Evolutionary conservation across 345 rosid genomes (phyloP), one percentile per base, ranked within the genome.

Genomic region (Isatis tinctoria): DNA sequence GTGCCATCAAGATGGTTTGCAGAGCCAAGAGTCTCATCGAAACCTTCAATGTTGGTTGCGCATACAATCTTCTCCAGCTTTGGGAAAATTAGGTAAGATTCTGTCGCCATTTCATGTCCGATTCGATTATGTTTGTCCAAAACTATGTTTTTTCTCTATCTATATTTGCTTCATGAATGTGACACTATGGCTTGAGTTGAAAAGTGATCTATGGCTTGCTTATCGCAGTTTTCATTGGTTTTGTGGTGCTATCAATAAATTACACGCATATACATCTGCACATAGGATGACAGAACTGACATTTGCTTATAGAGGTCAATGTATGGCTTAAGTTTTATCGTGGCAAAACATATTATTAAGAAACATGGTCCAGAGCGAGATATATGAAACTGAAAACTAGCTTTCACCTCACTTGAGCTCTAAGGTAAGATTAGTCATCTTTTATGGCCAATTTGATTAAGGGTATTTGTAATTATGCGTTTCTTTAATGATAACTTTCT

Each of bases 1-100:
- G 82, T 87, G 54, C 98, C 97, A 2, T 94, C 97, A 1, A 81
- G 98, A 79, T 91, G 98, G 98, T 90, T 94, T 41, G 91, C 97
- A 0, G 97, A 94, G 88, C 91, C 97, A 1, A 85, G 93, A 56
- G 98, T 94, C 26, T 94, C 98, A 1, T 94, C 96, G 0, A 94
- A 94, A 83, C 97, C 97, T 62, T 94, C 98, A 0, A 81, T 87
- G 92, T 70, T 91, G 85, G 95, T 90, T 67, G 92, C 97, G 0
- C 98, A 91, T 82, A 87, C 95, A 32, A 84, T 90, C 69, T 90
- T 94, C 71, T 91, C 97, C 7, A 67, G 84, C 54, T 91, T 91
- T 72, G 98, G 97, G 69, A 88, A 88, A 75, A 85, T 94, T 70
- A 91, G 95, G 97, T 91, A n/a, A 37, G 37, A 13, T 68, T 69